phyloP scores from a whole-genome alignment of 805 yeast species.

The Wickerhamiella lipophila region DNA sequence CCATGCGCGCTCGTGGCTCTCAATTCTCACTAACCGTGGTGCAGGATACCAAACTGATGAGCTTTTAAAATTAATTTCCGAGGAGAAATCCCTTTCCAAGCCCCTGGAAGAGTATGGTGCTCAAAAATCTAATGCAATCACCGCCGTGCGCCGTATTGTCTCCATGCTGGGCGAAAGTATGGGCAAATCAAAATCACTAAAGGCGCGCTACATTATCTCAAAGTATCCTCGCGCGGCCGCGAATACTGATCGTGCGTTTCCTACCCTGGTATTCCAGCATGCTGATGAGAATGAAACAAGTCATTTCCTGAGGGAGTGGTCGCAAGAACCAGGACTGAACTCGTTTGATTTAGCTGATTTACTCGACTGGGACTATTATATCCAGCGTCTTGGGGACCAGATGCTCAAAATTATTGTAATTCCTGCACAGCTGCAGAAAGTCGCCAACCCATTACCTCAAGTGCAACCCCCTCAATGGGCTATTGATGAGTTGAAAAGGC shows the following conservation, averaged over 20 bases:
- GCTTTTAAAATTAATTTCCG: conserved; percentile 86
- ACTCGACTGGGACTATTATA: conserved; percentile 87
- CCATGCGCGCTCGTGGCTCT: conserved; percentile 93
- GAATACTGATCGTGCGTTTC: conserved; percentile 90
- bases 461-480: conserved; percentile 90
- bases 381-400: conserved; percentile 82
- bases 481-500: conserved; percentile 32
- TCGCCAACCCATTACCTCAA: conserved; percentile 85
- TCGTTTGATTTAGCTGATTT: conserved; percentile 79
- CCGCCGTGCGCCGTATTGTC: conserved; percentile 86
- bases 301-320: conserved; percentile 72
- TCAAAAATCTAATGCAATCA: conserved; percentile 88
- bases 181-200: conserved; percentile 93
- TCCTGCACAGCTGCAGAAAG: conserved; percentile 90
- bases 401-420: conserved; percentile 90
- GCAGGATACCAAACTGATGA: conserved; percentile 47
- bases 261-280: conserved; percentile 89
- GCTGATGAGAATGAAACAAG: conserved; percentile 52
- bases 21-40: conserved; percentile 81
- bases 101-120: conserved; percentile 76
- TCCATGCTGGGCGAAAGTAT: conserved; percentile 92
- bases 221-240: conserved; percentile 74
- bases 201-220: conserved; percentile 86
- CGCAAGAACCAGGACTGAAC: conserved; percentile 60
- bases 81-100: conserved; percentile 89